Evolutionary conservation across 371 early-diverging fungal genomes (phyloP).

Genomic region (Mucor circinelloides): DNA sequence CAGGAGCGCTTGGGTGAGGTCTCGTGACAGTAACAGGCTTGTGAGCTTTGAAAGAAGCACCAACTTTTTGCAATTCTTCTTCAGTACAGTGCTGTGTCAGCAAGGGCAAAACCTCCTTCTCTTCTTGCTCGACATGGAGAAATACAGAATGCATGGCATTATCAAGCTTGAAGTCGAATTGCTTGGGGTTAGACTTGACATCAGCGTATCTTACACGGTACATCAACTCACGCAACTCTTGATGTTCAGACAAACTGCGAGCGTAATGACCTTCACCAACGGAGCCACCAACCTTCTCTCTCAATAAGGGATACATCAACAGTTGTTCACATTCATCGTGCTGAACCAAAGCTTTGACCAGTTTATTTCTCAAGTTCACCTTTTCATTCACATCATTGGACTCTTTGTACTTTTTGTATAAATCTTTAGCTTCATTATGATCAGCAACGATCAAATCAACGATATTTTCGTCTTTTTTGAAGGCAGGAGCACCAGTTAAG

Average conservation of each 20-base stretch:
- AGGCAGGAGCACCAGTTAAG: slow-evolving; percentile 13
- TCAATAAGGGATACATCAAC: slow-evolving; percentile 14
- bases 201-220: neutral
- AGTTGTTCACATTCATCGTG: slow-evolving; percentile 17
- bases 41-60: slow-evolving; percentile 16
- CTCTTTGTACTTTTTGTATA: slow-evolving; percentile 7
- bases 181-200: neutral
- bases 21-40: slow-evolving; percentile 14
- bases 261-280: slow-evolving; percentile 7
- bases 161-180: slow-evolving; percentile 6
- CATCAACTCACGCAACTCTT: slow-evolving; percentile 5
- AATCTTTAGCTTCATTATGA: slow-evolving; percentile 3
- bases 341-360: slow-evolving; percentile 11
- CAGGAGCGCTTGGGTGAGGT: slow-evolving; percentile 18
- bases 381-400: slow-evolving; percentile 5
- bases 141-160: slow-evolving; percentile 12
- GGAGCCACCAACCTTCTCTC: slow-evolving; percentile 9
- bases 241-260: neutral
- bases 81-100: slow-evolving; percentile 8
- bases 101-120: slow-evolving; percentile 13
- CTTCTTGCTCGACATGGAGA: slow-evolving; percentile 8
- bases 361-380: neutral
- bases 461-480: slow-evolving; percentile 1
- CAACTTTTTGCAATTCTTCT: slow-evolving; percentile 6
- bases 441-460: slow-evolving; percentile 12